Conservation (phyloP, 2,329 filamentous ascomycete species). For the Xylaria sp. region DNA sequence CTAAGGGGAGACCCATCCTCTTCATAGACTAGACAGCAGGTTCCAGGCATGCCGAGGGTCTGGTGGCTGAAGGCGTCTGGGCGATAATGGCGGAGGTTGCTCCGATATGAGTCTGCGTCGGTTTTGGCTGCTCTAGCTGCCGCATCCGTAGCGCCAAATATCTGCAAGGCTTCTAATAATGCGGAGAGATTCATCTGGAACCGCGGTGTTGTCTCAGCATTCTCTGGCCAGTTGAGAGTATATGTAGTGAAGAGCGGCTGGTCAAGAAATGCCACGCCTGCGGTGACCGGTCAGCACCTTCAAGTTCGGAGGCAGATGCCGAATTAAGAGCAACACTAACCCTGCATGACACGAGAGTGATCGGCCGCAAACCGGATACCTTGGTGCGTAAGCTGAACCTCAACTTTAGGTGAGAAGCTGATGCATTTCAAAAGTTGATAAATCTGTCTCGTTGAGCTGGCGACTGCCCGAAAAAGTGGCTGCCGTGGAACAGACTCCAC, state of each 20-base stretch:
- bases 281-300: constrained; percentile 33
- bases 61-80: constrained; percentile 85
- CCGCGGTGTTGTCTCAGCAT: constrained; percentile 65
- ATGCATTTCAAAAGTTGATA: constrained; percentile 71
- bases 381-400: constrained; percentile 81
- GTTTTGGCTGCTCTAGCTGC: constrained; percentile 67
- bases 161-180: constrained; percentile 92
- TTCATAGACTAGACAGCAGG: constrained; percentile 84
- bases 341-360: constrained; percentile 91
- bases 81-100: constrained; percentile 70
- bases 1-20: constrained; percentile 81
- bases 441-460: constrained; percentile 80
- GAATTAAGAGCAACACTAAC: constrained; percentile 55
- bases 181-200: constrained; percentile 91
- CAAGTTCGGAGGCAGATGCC: constrained; percentile 5
- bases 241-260: constrained; percentile 90
- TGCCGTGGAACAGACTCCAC: constrained; percentile 46
- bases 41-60: constrained; percentile 82
- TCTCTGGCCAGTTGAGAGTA: constrained; percentile 67
- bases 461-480: constrained; percentile 78
- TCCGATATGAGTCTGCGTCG: constrained; percentile 69
- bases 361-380: constrained; percentile 90
- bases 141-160: constrained; percentile 86
- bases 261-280: constrained; percentile 84
- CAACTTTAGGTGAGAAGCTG: constrained; percentile 67